These are phyloP conservation scores for Uronychia binucleata DNA, from an alignment of 73 alveolate species.

Conservation along the genomic window DNA sequence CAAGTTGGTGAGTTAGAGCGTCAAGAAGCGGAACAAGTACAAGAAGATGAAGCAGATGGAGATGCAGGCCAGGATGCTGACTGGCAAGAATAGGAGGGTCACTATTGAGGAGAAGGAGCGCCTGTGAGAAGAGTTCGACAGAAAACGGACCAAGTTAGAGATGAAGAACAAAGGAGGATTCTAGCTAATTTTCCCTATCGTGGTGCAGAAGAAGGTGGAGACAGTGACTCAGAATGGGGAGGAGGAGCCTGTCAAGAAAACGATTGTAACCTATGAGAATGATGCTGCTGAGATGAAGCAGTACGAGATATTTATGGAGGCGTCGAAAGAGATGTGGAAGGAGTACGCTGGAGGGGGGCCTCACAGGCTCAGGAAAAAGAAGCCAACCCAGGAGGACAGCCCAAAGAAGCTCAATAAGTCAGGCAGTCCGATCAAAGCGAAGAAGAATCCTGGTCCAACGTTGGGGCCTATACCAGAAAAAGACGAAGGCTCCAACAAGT, in stretches of 20 bases:
- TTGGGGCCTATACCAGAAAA: too few species aligned
- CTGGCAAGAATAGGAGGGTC: background rate
- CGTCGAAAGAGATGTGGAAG: background rate
- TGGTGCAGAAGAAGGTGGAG: background rate
- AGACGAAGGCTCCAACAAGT: too few species aligned
- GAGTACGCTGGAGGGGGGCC: background rate
- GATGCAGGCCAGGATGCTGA: background rate
- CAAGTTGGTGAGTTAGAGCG: slow-evolving; percentile 18
- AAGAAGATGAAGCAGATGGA: background rate
- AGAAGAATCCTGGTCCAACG: background rate
- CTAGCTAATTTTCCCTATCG: background rate
- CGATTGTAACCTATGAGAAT: background rate
- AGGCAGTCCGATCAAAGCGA: background rate
- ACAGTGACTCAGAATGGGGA: background rate
- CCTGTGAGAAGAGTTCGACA: background rate
- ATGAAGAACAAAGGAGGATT: background rate
- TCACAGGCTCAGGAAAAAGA: background rate
- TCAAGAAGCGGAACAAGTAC: slow-evolving; percentile 26
- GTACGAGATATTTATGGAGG: background rate
- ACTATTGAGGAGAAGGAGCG: background rate
- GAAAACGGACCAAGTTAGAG: background rate
- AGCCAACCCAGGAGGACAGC: background rate
- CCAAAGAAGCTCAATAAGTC: background rate
- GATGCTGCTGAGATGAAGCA: background rate
- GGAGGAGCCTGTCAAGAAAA: background rate